Conservation (phyloP, 257 asterid genomes). For the Solanum etuberosum region DNA sequence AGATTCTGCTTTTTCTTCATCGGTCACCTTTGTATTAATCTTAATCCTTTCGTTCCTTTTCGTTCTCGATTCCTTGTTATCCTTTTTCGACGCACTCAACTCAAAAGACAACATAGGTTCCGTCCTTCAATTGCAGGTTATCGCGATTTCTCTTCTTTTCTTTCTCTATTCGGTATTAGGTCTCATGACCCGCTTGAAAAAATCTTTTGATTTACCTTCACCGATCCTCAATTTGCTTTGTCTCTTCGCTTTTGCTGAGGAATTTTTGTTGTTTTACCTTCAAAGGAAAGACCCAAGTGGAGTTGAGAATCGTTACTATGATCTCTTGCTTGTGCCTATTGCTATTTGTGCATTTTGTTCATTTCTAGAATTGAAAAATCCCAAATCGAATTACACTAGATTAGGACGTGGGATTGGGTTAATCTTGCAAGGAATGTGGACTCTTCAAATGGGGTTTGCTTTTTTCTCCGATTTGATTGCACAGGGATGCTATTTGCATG, state of each 20-base stretch:
- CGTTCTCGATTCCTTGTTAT: constrained; percentile 49
- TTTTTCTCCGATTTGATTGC: constrained; percentile 60
- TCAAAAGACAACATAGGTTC: constrained; percentile 49
- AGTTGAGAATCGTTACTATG: constrained; percentile 76
- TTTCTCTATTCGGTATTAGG: constrained; percentile 58
- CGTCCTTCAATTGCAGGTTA: constrained; percentile 63
- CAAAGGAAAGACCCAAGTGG: constrained; percentile 78
- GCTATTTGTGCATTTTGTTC: constrained; percentile 66
- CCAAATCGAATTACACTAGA: constrained; percentile 35
- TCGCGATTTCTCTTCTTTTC: constrained; percentile 47
- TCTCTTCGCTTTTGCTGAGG: constrained; percentile 75
- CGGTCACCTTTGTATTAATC: constrained; percentile 44
- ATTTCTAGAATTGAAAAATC: constrained; percentile 48
- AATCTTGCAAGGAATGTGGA: constrained; percentile 78
- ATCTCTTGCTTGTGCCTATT: constrained; percentile 62
- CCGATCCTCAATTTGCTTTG: constrained; percentile 38
- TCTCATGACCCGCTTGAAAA: constrained; percentile 21
- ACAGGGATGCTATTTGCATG: constrained; percentile 65
- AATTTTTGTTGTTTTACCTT: constrained; percentile 58
- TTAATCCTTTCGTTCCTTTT: constrained; percentile 40
- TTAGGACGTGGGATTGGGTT: constrained; percentile 75
- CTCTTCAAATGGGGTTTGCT: constrained; percentile 87
- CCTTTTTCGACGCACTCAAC: constrained; percentile 52
- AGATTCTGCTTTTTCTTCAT: constrained; percentile 24
- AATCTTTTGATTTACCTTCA: constrained; percentile 31